These are phyloP conservation scores for Mucor indicus DNA, from an alignment of 371 early-diverging fungal genomes.

Conservation along the genomic window DNA sequence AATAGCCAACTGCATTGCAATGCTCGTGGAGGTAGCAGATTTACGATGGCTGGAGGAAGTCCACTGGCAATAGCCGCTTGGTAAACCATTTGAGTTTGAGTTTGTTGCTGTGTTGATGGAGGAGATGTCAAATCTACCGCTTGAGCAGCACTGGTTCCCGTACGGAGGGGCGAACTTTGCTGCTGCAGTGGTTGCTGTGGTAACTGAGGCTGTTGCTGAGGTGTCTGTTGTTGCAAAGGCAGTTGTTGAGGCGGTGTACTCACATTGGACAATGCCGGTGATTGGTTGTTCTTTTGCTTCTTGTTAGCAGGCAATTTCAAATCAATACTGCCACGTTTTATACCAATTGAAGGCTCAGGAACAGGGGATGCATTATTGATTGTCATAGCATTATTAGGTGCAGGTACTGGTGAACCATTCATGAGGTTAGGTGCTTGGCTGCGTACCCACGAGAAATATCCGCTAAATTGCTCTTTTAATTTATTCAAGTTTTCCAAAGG, in stretches of 20 bases:
- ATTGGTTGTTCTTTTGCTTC: conserved; percentile 10
- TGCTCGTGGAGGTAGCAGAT: conserved; percentile 29
- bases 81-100: conserved; percentile 30
- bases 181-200: not conserved
- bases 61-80: conserved; percentile 40
- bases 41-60: conserved; percentile 33
- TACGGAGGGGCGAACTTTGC: not conserved
- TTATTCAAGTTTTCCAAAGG: conserved; percentile 42
- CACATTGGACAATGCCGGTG: not conserved
- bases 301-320: conserved; percentile 37
- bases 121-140: not conserved
- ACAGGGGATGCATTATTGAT: not conserved
- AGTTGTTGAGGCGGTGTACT: not conserved
- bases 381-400: conserved; percentile 2
- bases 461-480: conserved; percentile 46
- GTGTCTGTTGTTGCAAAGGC: not conserved
- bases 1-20: conserved; percentile 38
- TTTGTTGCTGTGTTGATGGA: conserved; percentile 10
- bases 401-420: not conserved
- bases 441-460: conserved; percentile 47
- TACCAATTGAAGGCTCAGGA: not conserved
- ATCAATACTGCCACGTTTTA: conserved; percentile 33
- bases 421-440: not conserved
- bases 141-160: not conserved
- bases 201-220: not conserved